A percentile compares a stretch with the other conserved stretches of the same genome.
Evolutionary conservation across 1,284 basidiomycete species (phyloP).

Genomic region (Microbotryum saponariae): DNA sequence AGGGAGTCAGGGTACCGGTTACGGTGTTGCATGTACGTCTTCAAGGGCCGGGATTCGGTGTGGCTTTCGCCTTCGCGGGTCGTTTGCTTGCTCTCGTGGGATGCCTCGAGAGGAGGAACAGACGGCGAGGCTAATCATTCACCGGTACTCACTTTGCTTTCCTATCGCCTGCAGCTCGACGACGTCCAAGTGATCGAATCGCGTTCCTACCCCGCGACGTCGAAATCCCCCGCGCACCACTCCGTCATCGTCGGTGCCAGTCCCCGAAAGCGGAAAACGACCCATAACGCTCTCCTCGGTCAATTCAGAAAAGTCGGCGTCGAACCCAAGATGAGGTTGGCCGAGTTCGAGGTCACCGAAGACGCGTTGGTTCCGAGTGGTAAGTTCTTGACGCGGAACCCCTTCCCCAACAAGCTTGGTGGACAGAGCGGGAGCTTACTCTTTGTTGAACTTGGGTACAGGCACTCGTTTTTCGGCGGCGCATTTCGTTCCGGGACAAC

Average conservation of each 20-base stretch:
- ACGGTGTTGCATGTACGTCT: conserved; percentile 81
- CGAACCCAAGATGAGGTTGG: conserved; percentile 74
- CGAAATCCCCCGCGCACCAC: conserved; percentile 36
- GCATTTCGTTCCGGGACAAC: conserved; percentile 97
- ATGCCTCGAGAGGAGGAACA: no score
- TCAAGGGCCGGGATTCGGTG: no score
- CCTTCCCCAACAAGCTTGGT: no score
- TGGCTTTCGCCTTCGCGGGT: no score
- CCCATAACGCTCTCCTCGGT: conserved; percentile 67
- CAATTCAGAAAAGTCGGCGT: conserved; percentile 80
- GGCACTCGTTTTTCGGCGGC: conserved; percentile 82
- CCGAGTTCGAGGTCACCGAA: conserved; percentile 79
- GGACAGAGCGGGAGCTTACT: background rate
- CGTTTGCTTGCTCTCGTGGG: no score
- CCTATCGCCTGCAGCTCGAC: conserved; percentile 43
- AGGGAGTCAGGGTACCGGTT: conserved; percentile 77
- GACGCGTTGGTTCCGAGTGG: conserved; percentile 87
- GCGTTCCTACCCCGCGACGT: conserved; percentile 37
- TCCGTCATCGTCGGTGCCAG: conserved; percentile 46
- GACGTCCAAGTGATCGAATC: conserved; percentile 44
- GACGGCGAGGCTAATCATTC: no score
- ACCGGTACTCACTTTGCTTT: background rate
- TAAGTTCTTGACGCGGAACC: conserved; percentile 41
- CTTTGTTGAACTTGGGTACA: conserved; percentile 37
- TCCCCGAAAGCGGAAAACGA: conserved; percentile 43